Evolutionary conservation across 2,329 filamentous ascomycete genomes (phyloP), one percentile per base, ranked within the genome.

Genomic region (Setomelanomma holmii): DNA sequence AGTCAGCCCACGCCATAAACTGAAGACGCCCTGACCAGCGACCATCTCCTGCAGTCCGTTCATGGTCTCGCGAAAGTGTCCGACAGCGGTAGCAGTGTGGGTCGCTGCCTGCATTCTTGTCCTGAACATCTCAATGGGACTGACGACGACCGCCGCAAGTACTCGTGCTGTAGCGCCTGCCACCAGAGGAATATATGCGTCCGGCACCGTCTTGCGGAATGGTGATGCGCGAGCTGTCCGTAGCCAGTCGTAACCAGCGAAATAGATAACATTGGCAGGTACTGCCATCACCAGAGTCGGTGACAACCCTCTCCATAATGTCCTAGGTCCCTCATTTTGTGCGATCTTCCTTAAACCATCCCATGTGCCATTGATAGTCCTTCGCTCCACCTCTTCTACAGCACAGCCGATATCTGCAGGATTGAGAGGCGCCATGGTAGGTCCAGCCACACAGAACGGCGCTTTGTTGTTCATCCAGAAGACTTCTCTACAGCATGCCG

Each of bases 221-320:
- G 92, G 93, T 62, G 90, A 96, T 36, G 78, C 78, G 1, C 80
- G 79, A 65, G 90, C 89, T 59, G 84, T 89, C 30, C 95, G 87
- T 52, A 99, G 75, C 89, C 92, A 97, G 70, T 99, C 95, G 75
- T 99, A 99, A 34, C 95, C 95, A 11, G 95, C 96, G 68, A 98
- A 97, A 77, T 99, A 99, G 61, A 99, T 98, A 62, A 99, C 95
- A 72, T 99, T 99, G 21, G 88, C 91, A 0, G 95, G 95, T 5
- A 99, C 84, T 0, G 92, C 88, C 95, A 99, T 99, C 59, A 92
- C 84, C 19, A 99, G 79, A 0, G 95, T 99, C 0, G 95, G 93
- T n/a, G 90, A 96, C 4, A 99, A 79, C 0, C 95, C 95, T 55
- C 95, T 85, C 93, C 95, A 99, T 30, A 99, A 78, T 1, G 93